Evolutionary conservation across 116 monocot species (phyloP).

Genomic region (Zostera marina): DNA sequence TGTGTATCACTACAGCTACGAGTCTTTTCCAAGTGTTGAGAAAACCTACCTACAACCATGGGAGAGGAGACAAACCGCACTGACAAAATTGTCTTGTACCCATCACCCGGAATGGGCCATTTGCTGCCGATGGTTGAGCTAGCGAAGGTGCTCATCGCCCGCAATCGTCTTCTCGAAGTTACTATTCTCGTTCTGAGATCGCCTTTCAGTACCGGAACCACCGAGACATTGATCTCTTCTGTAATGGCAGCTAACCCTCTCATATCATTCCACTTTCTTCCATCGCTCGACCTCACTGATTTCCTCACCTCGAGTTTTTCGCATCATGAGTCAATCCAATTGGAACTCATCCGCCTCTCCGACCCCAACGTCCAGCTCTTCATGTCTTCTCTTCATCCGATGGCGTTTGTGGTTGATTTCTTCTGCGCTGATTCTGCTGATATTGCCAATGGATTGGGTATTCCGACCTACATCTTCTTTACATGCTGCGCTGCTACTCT

Average conservation of each 20-base stretch:
- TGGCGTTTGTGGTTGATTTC: slow-evolving; percentile 33
- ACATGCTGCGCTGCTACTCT: slow-evolving; percentile 18
- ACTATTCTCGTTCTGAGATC: slow-evolving; percentile 35
- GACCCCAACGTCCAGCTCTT: slow-evolving; percentile 26
- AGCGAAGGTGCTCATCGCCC: slow-evolving; percentile 30
- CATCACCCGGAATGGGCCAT: slow-evolving; percentile 71
- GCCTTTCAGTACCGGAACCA: slow-evolving; percentile 27
- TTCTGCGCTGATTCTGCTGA: slow-evolving; percentile 25
- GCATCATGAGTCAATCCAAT: slow-evolving; percentile 33
- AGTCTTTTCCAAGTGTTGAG: too few relatives aligned
- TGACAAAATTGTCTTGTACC: slow-evolving; percentile 39
- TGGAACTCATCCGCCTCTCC: slow-evolving; percentile 40
- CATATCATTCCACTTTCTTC: slow-evolving; percentile 55
- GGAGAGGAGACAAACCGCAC: neutral
- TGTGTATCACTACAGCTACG: too few relatives aligned
- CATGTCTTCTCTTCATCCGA: slow-evolving; percentile 9
- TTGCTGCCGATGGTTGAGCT: slow-evolving; percentile 71
- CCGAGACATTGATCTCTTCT: slow-evolving; percentile 26
- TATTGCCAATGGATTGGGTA: slow-evolving; percentile 9
- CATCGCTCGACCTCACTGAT: slow-evolving; percentile 12
- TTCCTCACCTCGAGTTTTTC: slow-evolving; percentile 3
- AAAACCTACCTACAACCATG: too few relatives aligned
- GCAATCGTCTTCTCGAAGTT: slow-evolving; percentile 19
- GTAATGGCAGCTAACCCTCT: slow-evolving; percentile 19
- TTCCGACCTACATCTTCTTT: slow-evolving; percentile 38